These are phyloP conservation scores for Rhodamnia argentea DNA, from an alignment of 345 rosid genomes.

Conservation along the genomic window DNA sequence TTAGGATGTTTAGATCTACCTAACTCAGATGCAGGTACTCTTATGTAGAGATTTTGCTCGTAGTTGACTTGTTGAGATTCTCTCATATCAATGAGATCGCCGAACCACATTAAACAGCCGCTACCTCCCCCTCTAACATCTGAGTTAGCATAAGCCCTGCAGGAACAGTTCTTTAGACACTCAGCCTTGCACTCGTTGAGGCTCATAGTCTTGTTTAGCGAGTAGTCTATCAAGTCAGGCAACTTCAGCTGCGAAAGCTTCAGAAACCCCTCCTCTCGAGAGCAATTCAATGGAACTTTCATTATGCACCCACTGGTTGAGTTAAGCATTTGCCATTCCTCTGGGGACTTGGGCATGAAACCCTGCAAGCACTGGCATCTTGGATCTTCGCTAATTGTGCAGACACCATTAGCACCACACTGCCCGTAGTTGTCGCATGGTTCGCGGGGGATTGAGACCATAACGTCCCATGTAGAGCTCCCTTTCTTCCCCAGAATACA, in stretches of 20 bases:
- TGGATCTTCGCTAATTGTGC: not conserved
- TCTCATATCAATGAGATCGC: not conserved
- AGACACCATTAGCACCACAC: not conserved
- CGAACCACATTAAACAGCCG: constrained; percentile 22
- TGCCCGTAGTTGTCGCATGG: not conserved
- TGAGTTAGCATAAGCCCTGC: constrained; percentile 19
- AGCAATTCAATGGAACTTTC: not conserved
- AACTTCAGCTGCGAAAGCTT: not conserved
- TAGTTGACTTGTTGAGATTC: not conserved
- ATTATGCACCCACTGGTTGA: constrained; percentile 4
- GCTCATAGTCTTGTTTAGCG: constrained; percentile 7
- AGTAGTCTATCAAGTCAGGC: constrained; percentile 13
- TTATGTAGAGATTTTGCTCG: not conserved
- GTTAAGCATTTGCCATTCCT: constrained; percentile 18
- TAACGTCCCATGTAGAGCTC: not conserved
- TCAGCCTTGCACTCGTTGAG: constrained; percentile 4
- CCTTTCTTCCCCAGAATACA: not conserved
- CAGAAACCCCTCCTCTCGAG: not conserved
- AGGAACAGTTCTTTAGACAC: constrained; percentile 22
- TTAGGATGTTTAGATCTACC: not conserved
- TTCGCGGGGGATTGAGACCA: not conserved
- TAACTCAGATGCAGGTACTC: not conserved
- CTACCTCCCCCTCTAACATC: constrained; percentile 12
- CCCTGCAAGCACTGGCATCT: constrained; percentile 22
- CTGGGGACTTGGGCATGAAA: constrained; percentile 12